Base-by-base conservation (phyloP, 1,284 basidiomycete genomes). In the Tilletia caries region DNA sequence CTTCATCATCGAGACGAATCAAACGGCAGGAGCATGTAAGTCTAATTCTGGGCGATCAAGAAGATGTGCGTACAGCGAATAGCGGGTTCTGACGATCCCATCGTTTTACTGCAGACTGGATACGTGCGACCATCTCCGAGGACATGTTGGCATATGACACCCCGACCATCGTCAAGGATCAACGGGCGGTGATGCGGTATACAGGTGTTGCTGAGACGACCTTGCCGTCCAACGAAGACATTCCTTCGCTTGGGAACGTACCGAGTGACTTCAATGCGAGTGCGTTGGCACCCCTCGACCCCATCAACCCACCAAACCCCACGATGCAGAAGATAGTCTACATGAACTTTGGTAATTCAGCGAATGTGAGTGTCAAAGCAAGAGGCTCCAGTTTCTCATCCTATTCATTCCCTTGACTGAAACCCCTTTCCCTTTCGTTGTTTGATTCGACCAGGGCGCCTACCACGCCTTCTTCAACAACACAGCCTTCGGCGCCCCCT, bases 401-500 rank as follows among this genome's bases (percentile, higher is more conserved):
- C 12, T 8, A 50, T n/a, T 18, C 18, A 15, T 50, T n/a, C 10
- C 48, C 10, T 23, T n/a, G 20, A 50, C 48, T 20, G 10, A 20
- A 23, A 20, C 25, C n/a, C 6, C 8, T n/a, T 50, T 50, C n/a
- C 10, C 48, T 60, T 32, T 10, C 27, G 10, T 60, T 60, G 20
- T 60, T 8, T 32, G 15, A 18, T 25, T 60, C 27, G 15, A 18
- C 25, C 33, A 64, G 62, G 41, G 62, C 18, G 62, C 34, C 23
- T 64, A 69, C 37, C 71, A 73, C 1, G 76, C 73, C 68, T 77
- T 75, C 60, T 60, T 77, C 68, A 75, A 77, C 64, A 66, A 69
- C 27, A 67, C 71, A 41, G 74, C 71, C 6, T 74, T 77, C 48
- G 46, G 70, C 20, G 52, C 67, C 64, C 73, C 83, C 74, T 77